A percentile compares a stretch with the other conserved stretches of the same genome.
These are phyloP conservation scores for Wickerhamomyces sp. DNA, from an alignment of 1,139 yeast genomes.

Conservation along the genomic window DNA sequence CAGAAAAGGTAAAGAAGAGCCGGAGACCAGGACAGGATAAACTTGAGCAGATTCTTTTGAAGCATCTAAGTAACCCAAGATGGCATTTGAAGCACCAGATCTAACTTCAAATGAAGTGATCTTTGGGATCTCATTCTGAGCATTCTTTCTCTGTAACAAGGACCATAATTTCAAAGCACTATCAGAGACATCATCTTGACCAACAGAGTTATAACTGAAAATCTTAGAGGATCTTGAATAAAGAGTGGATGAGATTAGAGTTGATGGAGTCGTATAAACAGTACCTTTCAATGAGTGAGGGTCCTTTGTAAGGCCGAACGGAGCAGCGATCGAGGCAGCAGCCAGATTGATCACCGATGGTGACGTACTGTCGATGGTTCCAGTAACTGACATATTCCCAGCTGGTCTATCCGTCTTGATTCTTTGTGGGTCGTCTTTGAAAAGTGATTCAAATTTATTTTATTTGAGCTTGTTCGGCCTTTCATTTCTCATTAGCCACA, in stretches of 20 bases:
- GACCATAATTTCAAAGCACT: conserved; percentile 60
- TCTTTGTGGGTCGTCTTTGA: not conserved
- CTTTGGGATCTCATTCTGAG: conserved; percentile 52
- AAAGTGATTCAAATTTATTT: too few species aligned
- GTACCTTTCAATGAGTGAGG: conserved; percentile 48
- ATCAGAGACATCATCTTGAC: conserved; percentile 58
- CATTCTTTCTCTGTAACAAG: conserved; percentile 46
- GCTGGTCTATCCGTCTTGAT: not conserved
- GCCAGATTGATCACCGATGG: conserved; percentile 21
- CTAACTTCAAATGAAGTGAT: conserved; percentile 66
- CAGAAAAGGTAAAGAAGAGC: conserved; percentile 65
- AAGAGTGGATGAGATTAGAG: conserved; percentile 60
- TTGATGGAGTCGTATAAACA: conserved; percentile 56
- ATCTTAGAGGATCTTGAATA: conserved; percentile 59
- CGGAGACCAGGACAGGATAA: conserved; percentile 56
- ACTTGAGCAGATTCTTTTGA: conserved; percentile 23
- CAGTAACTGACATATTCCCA: conserved; percentile 15
- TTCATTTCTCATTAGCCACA: not conserved
- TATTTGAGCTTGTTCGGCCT: not conserved
- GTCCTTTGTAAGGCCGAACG: conserved; percentile 58
- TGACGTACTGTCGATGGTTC: conserved; percentile 15
- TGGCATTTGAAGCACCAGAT: conserved; percentile 77
- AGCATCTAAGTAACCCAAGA: conserved; percentile 65
- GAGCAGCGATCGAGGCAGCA: conserved; percentile 36
- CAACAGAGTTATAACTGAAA: conserved; percentile 66